A percentile compares a stretch with the other conserved stretches of the same genome.
Conservation (phyloP, 768 basidiomycete species). For the Leccinum rimulosum region DNA sequence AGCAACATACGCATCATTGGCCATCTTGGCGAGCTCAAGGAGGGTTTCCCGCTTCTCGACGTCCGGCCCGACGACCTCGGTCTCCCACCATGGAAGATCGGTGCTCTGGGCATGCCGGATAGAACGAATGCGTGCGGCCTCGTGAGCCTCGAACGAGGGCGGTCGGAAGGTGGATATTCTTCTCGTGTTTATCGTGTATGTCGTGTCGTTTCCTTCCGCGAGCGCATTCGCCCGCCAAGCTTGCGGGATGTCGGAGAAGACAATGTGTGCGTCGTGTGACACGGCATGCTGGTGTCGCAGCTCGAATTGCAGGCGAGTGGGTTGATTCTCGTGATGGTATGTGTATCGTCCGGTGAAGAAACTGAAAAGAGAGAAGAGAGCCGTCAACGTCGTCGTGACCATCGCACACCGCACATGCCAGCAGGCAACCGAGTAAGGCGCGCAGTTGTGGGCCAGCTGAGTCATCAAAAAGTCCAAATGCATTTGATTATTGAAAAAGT, state of each 20-base stretch:
- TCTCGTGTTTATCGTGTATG: slow-evolving; percentile 41
- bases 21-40: slow-evolving; percentile 88
- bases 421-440: not conserved
- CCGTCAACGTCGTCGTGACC: slow-evolving; percentile 45
- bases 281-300: slow-evolving; percentile 63
- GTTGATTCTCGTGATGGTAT: not conserved
- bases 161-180: slow-evolving; percentile 42
- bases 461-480: slow-evolving; percentile 13
- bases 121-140: slow-evolving; percentile 44
- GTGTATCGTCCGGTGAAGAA: slow-evolving; percentile 16
- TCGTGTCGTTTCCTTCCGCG: slow-evolving; percentile 15
- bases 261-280: slow-evolving; percentile 43
- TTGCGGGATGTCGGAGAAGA: slow-evolving; percentile 50
- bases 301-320: slow-evolving; percentile 43
- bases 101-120: slow-evolving; percentile 45
- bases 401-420: slow-evolving; percentile 18
- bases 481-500: not conserved
- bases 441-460: slow-evolving; percentile 7
- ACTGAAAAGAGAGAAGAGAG: slow-evolving; percentile 42
- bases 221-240: slow-evolving; percentile 8
- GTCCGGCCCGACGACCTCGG: slow-evolving; percentile 72
- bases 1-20: slow-evolving; percentile 83
- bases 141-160: slow-evolving; percentile 44
- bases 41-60: slow-evolving; percentile 73
- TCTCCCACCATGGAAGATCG: slow-evolving; percentile 66